phyloP scores from a whole-genome alignment of 78 protist genomes.

The Dictyostelium brefeldianum region DNA sequence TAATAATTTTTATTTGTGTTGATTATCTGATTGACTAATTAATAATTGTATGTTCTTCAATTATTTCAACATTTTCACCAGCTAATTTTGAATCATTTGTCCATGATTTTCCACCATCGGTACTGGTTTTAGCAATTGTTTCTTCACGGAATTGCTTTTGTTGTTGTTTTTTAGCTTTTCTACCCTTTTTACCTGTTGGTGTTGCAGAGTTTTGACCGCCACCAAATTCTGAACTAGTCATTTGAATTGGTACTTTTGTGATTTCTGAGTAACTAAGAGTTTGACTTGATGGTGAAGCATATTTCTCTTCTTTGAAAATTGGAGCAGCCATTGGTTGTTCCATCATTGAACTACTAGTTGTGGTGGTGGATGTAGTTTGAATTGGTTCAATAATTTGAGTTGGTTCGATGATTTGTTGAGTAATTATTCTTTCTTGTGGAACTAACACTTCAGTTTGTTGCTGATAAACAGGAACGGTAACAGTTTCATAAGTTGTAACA shows the following conservation, averaged over 20 bases:
- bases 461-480: background rate
- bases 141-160: background rate
- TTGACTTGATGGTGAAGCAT: background rate
- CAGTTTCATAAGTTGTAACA: background rate
- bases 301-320: background rate
- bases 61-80: conserved; percentile 7
- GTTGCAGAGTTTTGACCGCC: background rate
- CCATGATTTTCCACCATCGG: conserved; percentile 43
- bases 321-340: background rate
- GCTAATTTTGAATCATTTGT: conserved; percentile 22
- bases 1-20: too few relatives aligned
- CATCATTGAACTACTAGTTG: background rate
- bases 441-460: background rate
- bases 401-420: too few relatives aligned
- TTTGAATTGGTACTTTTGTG: background rate
- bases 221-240: conserved; percentile 8
- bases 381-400: background rate
- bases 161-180: background rate
- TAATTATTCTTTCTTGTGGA: background rate
- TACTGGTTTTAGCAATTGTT: background rate
- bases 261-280: background rate
- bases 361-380: background rate
- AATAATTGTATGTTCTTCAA: conserved; percentile 2
- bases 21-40: too few relatives aligned
- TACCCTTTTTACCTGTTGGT: background rate